phyloP scores from a whole-genome alignment of 75 land plant genomes.

The Cupressus sempervirens region DNA sequence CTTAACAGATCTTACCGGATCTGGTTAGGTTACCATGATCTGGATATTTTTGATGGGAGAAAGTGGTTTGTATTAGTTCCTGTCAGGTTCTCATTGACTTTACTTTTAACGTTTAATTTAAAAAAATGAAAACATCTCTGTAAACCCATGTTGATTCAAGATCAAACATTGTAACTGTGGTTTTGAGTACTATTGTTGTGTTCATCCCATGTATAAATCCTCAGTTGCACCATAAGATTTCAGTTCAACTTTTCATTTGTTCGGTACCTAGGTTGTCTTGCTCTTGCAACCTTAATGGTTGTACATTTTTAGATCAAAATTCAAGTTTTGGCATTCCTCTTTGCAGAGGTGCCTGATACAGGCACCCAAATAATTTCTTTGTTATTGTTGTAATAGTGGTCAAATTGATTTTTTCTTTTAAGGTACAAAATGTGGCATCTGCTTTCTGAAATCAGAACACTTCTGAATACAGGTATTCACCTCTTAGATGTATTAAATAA shows the following conservation, averaged over 20 bases:
- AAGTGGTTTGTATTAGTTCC: too few relatives aligned
- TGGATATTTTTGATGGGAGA: too few relatives aligned
- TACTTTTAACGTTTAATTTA: too few relatives aligned
- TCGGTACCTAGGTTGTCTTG: background rate
- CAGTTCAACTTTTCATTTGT: background rate
- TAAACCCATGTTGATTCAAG: background rate
- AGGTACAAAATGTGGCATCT: background rate
- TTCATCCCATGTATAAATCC: background rate
- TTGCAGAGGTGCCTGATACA: background rate
- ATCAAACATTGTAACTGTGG: background rate
- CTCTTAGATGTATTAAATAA: too few relatives aligned
- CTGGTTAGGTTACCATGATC: too few relatives aligned
- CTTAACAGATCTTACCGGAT: too few relatives aligned
- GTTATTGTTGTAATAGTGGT: background rate
- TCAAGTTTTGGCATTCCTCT: background rate
- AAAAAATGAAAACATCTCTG: background rate
- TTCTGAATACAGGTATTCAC: too few relatives aligned
- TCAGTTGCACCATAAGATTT: background rate
- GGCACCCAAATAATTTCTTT: background rate
- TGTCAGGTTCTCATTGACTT: too few relatives aligned
- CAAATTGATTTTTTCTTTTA: background rate
- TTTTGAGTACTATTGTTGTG: background rate
- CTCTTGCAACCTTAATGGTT: background rate
- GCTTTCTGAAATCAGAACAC: background rate
- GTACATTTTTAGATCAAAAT: background rate